These are phyloP conservation scores for Zygoascus hellenicus DNA, from an alignment of 1,139 yeast species.

Conservation along the genomic window DNA sequence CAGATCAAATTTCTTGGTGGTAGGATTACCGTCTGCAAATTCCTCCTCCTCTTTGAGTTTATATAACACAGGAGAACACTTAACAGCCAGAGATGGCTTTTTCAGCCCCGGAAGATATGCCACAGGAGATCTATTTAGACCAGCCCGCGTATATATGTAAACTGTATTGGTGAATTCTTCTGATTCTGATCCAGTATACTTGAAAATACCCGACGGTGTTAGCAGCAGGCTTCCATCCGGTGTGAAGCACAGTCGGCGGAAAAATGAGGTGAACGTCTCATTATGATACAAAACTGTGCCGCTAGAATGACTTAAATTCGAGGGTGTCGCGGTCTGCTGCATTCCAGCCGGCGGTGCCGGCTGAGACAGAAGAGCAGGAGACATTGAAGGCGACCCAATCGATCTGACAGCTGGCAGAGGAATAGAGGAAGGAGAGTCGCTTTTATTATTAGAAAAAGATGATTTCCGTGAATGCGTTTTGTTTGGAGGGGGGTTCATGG, in stretches of 20 bases:
- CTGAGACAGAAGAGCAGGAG: constrained; percentile 13
- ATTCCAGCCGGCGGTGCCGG: constrained; percentile 9
- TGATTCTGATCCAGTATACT: constrained; percentile 23
- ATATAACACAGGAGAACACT: constrained; percentile 68
- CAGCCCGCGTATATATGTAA: constrained; percentile 66
- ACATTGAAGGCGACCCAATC: constrained; percentile 9
- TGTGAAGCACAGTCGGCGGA: constrained; percentile 75
- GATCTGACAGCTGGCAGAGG: constrained; percentile 40
- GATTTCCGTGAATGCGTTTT: constrained; percentile 28
- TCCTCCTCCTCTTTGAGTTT: constrained; percentile 30
- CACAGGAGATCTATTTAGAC: constrained; percentile 62
- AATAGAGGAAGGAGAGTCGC: constrained; percentile 27
- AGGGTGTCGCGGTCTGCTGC: constrained; percentile 7
- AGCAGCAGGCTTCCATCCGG: constrained; percentile 83
- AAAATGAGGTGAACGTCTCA: constrained; percentile 84
- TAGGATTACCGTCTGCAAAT: neutral
- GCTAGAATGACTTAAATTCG: constrained; percentile 6
- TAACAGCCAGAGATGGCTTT: constrained; percentile 78
- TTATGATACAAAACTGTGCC: constrained; percentile 54
- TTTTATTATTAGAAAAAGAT: constrained; percentile 23
- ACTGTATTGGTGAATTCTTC: constrained; percentile 59
- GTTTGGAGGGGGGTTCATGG: constrained; percentile 27
- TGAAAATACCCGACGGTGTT: constrained; percentile 76
- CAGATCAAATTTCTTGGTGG: constrained; percentile 9
- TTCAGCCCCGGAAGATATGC: constrained; percentile 72